Conservation (phyloP, 2,329 filamentous ascomycete genomes). For the Volutella citrinella region DNA sequence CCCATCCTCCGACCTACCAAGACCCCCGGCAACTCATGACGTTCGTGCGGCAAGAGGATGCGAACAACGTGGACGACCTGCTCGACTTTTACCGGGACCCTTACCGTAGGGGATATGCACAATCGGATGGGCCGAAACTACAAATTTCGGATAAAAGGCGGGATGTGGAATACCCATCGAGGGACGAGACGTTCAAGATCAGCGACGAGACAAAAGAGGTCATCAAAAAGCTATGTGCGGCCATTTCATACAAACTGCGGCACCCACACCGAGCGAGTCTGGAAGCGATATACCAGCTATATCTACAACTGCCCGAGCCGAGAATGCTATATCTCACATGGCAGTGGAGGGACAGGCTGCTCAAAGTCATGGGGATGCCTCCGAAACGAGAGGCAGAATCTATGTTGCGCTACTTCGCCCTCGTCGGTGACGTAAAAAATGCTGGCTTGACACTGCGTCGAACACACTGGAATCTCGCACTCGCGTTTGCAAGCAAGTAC, state of each 20-base stretch:
- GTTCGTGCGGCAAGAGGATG: slow-evolving; percentile 49
- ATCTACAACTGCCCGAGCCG: slow-evolving; percentile 48
- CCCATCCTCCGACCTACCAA: slow-evolving; percentile 11
- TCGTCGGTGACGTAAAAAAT: slow-evolving; percentile 79
- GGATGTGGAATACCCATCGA: slow-evolving; percentile 46
- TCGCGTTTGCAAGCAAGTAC: slow-evolving; percentile 75
- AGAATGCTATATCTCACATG: slow-evolving; percentile 49
- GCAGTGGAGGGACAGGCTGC: slow-evolving; percentile 57
- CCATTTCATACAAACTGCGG: slow-evolving; percentile 40
- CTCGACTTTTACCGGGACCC: slow-evolving; percentile 51
- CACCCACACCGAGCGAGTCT: slow-evolving; percentile 39
- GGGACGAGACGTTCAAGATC: slow-evolving; percentile 35
- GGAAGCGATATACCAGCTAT: slow-evolving; percentile 47
- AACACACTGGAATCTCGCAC: slow-evolving; percentile 79
- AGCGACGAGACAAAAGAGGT: slow-evolving; percentile 33
- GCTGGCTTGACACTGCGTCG: slow-evolving; percentile 66
- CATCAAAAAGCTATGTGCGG: slow-evolving; percentile 38
- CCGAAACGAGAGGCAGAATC: slow-evolving; percentile 53
- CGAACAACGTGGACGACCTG: slow-evolving; percentile 50
- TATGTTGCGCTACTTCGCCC: slow-evolving; percentile 79
- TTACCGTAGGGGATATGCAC: slow-evolving; percentile 52
- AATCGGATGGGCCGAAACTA: slow-evolving; percentile 45
- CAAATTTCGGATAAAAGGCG: slow-evolving; percentile 48
- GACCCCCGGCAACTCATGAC: slow-evolving; percentile 47
- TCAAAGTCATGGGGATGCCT: slow-evolving; percentile 66